Base-by-base conservation (phyloP, 495 filamentous ascomycete species). In the Poronia punctata region DNA sequence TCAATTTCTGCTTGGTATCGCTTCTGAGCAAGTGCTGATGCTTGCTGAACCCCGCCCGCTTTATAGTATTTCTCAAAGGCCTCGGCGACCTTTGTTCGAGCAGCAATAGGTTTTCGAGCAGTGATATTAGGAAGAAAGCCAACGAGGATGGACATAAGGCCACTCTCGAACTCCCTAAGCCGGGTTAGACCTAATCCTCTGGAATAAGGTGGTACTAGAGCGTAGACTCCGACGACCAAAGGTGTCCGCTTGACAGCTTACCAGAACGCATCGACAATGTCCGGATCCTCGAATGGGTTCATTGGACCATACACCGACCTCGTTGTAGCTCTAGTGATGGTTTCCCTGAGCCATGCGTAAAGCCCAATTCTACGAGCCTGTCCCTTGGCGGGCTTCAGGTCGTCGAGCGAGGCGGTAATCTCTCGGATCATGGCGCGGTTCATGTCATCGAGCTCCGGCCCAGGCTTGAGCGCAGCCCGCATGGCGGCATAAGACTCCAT, bases 321-420 rank as follows among this genome's bases (percentile, higher is more conserved):
- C 0, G 70, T 74, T n/a, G 66, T 73, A 3, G 73, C 71, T 18
- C 54, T 45, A 1, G 66, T 73, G 7, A 73, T 62, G n/a, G 59
- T 52, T 30, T 65, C 53, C 3, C 48, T 53, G 29, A 67, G 52
- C 70, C 71, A 78, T 11, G 26, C 9, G 24, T 47, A 49, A 14
- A 57, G 28, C 15, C 45, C 34, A 20, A 54, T 10, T 5, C 7
- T 38, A 8, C 18, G 27, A 4, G 31, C 37, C 22, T 38, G 16
- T 30, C 28, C 31, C 16, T 38, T 38, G 7, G 18, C 21, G 17
- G 47, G 44, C 35, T 48, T 43, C 26, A 53, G 41, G 11, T 25
- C 0, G 21, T 52, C 40, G 14, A 53, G 22, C n/a, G 29, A 29
- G 17, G 30, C 39, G 2, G 17, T 38, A 5, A 53, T 46, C 22